phyloP scores from a whole-genome alignment of 805 yeast species.

The Zygoascus biomembranicola region DNA sequence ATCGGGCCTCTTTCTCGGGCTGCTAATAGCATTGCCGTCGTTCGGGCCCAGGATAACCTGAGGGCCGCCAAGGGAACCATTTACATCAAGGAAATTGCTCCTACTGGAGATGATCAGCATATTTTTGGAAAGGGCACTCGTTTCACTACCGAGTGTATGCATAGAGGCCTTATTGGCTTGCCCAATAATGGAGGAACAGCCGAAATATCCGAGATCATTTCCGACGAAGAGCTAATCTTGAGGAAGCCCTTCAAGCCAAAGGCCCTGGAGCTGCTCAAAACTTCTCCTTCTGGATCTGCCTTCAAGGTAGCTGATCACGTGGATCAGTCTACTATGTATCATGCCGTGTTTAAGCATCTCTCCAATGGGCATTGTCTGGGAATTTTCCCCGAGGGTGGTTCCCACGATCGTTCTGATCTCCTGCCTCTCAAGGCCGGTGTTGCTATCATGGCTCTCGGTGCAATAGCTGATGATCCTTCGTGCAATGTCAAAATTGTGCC shows the following conservation, averaged over 20 bases:
- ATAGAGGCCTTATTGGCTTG: slow-evolving; percentile 62
- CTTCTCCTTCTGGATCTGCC: slow-evolving; percentile 36
- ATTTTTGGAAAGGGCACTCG: slow-evolving; percentile 60
- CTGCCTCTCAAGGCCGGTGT: slow-evolving; percentile 95
- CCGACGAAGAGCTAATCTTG: slow-evolving; percentile 62
- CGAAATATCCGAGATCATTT: slow-evolving; percentile 56
- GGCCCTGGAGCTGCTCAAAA: slow-evolving; percentile 36
- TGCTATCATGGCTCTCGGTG: slow-evolving; percentile 95
- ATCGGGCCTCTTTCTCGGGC: slow-evolving; percentile 71
- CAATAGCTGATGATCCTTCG: slow-evolving; percentile 68
- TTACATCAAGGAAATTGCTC: slow-evolving; percentile 23
- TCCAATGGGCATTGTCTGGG: slow-evolving; percentile 78
- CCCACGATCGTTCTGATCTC: slow-evolving; percentile 88
- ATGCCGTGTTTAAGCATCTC: slow-evolving; percentile 76
- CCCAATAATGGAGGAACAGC: slow-evolving; percentile 73
- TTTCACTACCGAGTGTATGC: slow-evolving; percentile 56
- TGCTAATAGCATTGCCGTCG: slow-evolving; percentile 83
- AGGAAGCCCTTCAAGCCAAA: slow-evolving; percentile 60
- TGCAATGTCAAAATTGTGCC: slow-evolving; percentile 85
- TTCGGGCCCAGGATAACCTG: slow-evolving; percentile 84
- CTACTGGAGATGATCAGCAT: slow-evolving; percentile 20
- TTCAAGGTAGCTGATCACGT: slow-evolving; percentile 75
- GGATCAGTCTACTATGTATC: slow-evolving; percentile 78
- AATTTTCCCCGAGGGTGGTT: slow-evolving; percentile 97
- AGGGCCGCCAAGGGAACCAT: slow-evolving; percentile 60